Base-by-base conservation (phyloP, 2,329 filamentous ascomycete species). In the Fusarium sarcochroum region DNA sequence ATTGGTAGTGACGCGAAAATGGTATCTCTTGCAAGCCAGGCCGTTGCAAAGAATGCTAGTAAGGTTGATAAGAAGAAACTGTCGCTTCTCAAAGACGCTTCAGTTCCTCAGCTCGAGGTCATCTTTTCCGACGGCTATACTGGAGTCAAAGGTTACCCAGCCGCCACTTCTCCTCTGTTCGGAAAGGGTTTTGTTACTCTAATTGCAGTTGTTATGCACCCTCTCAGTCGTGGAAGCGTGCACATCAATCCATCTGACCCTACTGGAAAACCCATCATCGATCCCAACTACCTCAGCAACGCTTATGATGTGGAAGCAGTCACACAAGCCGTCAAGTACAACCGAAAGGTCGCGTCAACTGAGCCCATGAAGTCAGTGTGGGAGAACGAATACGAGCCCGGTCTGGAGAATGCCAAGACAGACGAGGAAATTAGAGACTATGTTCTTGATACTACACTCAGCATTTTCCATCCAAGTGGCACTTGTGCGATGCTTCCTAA, bases 161-260 rank as follows among this genome's bases (percentile, higher is more conserved):
- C 68, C n/a, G 73, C 73, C 57, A 75, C 59, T 0, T 72, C 69
- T 0, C 45, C 66, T 2, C 69, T 72, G 11, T 72, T 57, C 13
- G 69, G 69, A 5, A 61, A 72, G 20, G 55, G 79, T 37, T 80
- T 80, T 57, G 69, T 81, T 34, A 85, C 86, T 15, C 80, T 86
- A 60, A 85, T 85, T 68, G 83, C 84, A 1, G 87, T 88, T 62
- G 85, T 89, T 25, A 86, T 86, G 54, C 89, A 90, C 57, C 89
- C 89, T 1, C 85, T 88, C 69, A 87, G 71, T 18, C 68, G 69
- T 1, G 71, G 71, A 6, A 72, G 52, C 45, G 55, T 73, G 1
- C 71, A 73, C 38, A 72, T 73, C 34, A 57, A 72, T 46, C 53
- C 71, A 21, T 32, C 51, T 6, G 52, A 64, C 13, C 62, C 67